Conservation (phyloP, 768 basidiomycete genomes). For the Suillus spraguei region DNA sequence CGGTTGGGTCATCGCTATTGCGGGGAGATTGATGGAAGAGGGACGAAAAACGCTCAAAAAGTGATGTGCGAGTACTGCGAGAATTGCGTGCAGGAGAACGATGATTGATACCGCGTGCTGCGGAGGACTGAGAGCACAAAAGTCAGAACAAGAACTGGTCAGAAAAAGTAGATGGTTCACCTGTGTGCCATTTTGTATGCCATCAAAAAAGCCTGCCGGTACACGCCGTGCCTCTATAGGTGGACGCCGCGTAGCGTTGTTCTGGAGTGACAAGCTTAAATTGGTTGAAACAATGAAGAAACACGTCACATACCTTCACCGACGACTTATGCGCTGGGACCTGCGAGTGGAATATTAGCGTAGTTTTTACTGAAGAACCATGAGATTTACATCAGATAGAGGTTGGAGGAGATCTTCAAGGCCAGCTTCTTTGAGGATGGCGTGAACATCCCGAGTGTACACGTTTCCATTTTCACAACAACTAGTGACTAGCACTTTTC, state of each 20-base stretch:
- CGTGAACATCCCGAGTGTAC: neutral
- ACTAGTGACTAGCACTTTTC: neutral
- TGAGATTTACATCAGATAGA: neutral
- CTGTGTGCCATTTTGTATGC: neutral
- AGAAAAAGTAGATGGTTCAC: neutral
- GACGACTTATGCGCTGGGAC: neutral
- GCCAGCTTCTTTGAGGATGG: neutral
- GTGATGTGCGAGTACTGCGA: too few species aligned
- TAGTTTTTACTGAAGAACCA: neutral
- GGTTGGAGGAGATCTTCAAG: neutral
- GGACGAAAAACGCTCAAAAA: neutral
- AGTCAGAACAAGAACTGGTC: neutral
- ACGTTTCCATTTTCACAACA: accelerated
- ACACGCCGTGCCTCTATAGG: too few species aligned
- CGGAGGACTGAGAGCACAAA: neutral
- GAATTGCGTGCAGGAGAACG: neutral
- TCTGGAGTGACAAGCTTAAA: too few species aligned
- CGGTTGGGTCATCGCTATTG: neutral
- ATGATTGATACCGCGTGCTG: neutral
- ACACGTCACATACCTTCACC: neutral
- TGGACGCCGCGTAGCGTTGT: too few species aligned
- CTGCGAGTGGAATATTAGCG: neutral
- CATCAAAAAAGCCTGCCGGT: neutral
- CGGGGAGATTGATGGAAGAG: neutral
- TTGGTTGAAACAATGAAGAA: too few species aligned